Conservation (phyloP, 441 rosid genomes). For the Gossypium gossypioides region DNA sequence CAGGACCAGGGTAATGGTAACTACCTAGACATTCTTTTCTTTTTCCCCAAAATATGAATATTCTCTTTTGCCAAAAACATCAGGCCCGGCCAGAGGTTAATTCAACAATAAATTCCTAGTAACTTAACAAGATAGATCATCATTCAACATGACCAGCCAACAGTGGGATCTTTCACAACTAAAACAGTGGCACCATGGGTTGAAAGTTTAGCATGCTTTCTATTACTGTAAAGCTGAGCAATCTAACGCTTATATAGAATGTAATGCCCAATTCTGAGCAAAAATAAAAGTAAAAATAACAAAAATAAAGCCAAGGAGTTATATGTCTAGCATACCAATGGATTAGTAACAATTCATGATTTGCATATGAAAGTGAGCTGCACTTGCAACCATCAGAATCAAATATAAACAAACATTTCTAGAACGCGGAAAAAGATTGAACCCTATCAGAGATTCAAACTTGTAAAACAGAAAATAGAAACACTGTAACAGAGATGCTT, state of each 20-base stretch:
- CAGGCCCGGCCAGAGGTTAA: background rate
- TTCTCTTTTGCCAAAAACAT: background rate
- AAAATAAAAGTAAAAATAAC: background rate
- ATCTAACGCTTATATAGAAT: background rate
- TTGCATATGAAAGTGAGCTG: background rate
- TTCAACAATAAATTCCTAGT: background rate
- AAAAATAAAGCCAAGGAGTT: background rate
- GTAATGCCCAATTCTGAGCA: background rate
- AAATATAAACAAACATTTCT: background rate
- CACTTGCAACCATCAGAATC: background rate
- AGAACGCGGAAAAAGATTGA: background rate
- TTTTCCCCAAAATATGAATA: background rate
- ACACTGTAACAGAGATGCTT: background rate
- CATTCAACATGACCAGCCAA: background rate
- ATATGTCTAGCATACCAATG: background rate
- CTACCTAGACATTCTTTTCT: background rate
- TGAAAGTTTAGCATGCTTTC: background rate
- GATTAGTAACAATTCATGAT: conserved; percentile 1
- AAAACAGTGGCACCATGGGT: background rate
- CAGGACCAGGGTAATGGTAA: background rate
- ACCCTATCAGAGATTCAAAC: background rate
- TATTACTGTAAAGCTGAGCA: background rate
- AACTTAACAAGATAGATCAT: background rate
- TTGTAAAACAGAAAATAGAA: background rate
- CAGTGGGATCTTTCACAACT: background rate